Base-by-base conservation (phyloP, 2,329 filamentous ascomycete species). In the Ophiocordyceps camponoti-floridani region DNA sequence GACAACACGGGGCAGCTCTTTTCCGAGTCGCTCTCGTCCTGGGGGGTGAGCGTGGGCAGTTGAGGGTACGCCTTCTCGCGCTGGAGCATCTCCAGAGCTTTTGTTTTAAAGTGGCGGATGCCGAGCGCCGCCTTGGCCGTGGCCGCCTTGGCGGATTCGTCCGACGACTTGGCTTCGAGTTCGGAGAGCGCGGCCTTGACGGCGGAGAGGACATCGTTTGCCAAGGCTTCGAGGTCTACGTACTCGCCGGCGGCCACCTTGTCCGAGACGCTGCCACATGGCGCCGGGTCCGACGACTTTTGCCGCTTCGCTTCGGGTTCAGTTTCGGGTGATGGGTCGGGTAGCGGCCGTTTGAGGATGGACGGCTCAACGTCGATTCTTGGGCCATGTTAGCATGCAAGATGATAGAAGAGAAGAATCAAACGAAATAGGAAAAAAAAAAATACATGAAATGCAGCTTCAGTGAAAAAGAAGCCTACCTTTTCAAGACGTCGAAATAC, bases 1-100 rank as follows among this genome's bases (percentile, higher is more conserved):
- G 84, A 89, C 47, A 95, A 66, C 6, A 89, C 79, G 14, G 77
- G 72, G 61, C 50, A 72, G 59, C 51, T 67, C 56, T 59, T 56
- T 16, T 62, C 58, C 27, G 61, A 50, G 42, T 62, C 60, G 38
- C 63, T 65, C 43, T 65, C 56, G 43, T 9, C 30, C 5, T 63
- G 64, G 40, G 65, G 57, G n/a, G 58, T 49, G 11, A 64, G 60
- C 10, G 62, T 53, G 33, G 61, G 57, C 12, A 55, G 53, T 33
- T 59, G 55, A 49, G 69, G 66, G 58, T 76, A 69, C 26, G 69
- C 62, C 48, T 71, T 66, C 55, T 82, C 78, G 51, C 75, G 75
- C 35, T 71, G 68, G 49, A 82, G 70, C 13, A 85, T 65, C 40
- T 72, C 70, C 52, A 79, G 66, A 14, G 80, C 72, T 54, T 74